Percentiles rank a stretch among this genome's conserved stretches.
Conservation (phyloP, 2,329 filamentous ascomycete genomes). For the Westerdykella ornata region DNA sequence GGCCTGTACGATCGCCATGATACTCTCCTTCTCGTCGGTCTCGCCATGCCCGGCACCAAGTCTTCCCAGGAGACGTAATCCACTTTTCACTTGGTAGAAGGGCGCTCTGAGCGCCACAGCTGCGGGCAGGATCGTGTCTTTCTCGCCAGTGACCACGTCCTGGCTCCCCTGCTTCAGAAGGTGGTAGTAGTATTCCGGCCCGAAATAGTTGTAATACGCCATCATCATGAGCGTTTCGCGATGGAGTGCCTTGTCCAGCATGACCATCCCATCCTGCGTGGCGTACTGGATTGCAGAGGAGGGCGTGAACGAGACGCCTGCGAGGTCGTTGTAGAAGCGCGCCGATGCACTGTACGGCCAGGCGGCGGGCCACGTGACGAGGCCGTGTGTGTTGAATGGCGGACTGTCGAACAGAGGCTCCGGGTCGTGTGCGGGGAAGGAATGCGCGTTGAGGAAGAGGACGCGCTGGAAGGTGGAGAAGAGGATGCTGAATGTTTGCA, state of each 20-base stretch:
- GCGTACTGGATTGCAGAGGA: constrained; percentile 28
- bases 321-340: constrained; percentile 41
- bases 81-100: constrained; percentile 38
- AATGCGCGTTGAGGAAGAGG: constrained; percentile 54
- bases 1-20: constrained; percentile 15
- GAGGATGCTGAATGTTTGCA: constrained; percentile 44
- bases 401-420: constrained; percentile 45
- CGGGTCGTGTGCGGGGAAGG: constrained; percentile 46
- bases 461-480: constrained; percentile 55
- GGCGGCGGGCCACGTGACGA: constrained; percentile 55
- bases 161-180: constrained; percentile 41
- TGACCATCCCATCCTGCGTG: constrained; percentile 46
- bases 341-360: constrained; percentile 42
- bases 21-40: constrained; percentile 3
- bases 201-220: constrained; percentile 52
- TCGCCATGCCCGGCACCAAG: not conserved
- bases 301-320: constrained; percentile 29
- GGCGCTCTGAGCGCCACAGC: constrained; percentile 39
- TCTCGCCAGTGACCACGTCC: constrained; percentile 40
- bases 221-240: constrained; percentile 44
- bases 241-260: constrained; percentile 46
- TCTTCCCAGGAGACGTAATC: constrained; percentile 28
- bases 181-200: constrained; percentile 47
- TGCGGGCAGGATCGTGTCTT: constrained; percentile 45
- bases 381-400: constrained; percentile 47